Evolutionary conservation across 768 basidiomycete species (phyloP).

Genomic region (Baorangia bicolor): DNA sequence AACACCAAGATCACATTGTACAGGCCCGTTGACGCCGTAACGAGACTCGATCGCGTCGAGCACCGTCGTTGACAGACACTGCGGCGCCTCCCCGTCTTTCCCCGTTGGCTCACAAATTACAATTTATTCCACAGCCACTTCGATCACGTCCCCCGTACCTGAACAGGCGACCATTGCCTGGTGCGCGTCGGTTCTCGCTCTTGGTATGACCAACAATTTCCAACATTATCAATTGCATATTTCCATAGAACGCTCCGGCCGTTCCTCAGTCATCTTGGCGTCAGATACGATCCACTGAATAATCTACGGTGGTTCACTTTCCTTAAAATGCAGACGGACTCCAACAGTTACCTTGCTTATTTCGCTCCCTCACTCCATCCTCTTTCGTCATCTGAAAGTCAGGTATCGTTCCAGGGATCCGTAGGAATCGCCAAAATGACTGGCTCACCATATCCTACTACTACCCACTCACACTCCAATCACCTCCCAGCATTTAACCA

Average conservation of each 20-base stretch:
- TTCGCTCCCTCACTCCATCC: conserved; percentile 22
- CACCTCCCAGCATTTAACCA: conserved; percentile 13
- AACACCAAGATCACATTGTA: not conserved
- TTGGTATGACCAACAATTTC: conserved; percentile 37
- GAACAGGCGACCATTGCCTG: conserved; percentile 28
- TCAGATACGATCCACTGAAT: conserved; percentile 21
- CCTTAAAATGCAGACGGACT: conserved; percentile 33
- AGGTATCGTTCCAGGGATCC: conserved; percentile 6
- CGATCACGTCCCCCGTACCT: conserved; percentile 34
- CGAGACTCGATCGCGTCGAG: conserved; percentile 3
- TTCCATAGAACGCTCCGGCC: conserved; percentile 33
- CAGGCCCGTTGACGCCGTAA: not conserved
- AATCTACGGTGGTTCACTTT: conserved; percentile 14
- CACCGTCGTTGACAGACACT: conserved; percentile 4
- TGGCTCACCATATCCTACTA: conserved; percentile 20
- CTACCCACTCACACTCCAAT: conserved; percentile 20
- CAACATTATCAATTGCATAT: conserved; percentile 36
- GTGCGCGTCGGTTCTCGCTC: conserved; percentile 31
- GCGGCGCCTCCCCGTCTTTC: conserved; percentile 19
- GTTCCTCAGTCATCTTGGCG: conserved; percentile 23
- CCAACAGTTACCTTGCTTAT: conserved; percentile 20
- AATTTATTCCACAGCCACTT: conserved; percentile 35
- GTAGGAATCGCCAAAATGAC: conserved; percentile 23
- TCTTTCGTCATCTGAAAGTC: conserved; percentile 12
- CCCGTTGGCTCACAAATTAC: conserved; percentile 23